Evolutionary conservation across 2,329 filamentous ascomycete species (phyloP).

Genomic region (Nectriaceae sp.): DNA sequence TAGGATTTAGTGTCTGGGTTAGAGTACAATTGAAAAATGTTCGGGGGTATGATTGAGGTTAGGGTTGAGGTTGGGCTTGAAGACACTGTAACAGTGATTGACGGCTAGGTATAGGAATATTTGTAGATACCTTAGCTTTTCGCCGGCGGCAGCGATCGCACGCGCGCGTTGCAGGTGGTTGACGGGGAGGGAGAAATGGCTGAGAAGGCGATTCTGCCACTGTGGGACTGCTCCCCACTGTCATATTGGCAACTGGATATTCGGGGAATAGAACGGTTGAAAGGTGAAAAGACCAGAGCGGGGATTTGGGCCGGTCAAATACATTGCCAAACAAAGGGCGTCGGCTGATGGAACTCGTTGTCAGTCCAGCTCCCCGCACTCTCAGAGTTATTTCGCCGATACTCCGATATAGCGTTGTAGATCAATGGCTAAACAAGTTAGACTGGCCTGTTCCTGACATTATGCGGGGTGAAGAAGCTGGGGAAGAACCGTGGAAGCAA

Average conservation of each 20-base stretch:
- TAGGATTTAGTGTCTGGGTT: too few species aligned
- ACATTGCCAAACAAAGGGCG: slow-evolving; percentile 1
- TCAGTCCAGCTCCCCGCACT: too few species aligned
- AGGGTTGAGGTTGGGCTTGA: too few species aligned
- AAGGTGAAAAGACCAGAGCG: slow-evolving; percentile 8
- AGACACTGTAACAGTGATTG: too few species aligned
- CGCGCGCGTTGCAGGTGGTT: slow-evolving; percentile 29
- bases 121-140: slow-evolving; percentile 35
- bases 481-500: slow-evolving; percentile 2
- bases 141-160: slow-evolving; percentile 39
- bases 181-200: slow-evolving; percentile 13
- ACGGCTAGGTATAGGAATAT: too few species aligned
- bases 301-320: slow-evolving; percentile 24
- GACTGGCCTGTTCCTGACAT: neutral
- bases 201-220: slow-evolving; percentile 19
- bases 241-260: neutral
- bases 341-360: neutral
- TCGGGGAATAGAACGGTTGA: slow-evolving; percentile 1
- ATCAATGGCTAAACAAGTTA: slow-evolving; percentile 7
- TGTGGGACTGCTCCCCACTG: slow-evolving; percentile 18
- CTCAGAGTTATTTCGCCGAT: slow-evolving; percentile 14
- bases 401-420: slow-evolving; percentile 20
- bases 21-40: too few species aligned
- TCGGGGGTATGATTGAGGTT: too few species aligned
- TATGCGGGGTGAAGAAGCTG: neutral